Base-by-base conservation (phyloP, 306 rosid genomes). In the Begonia masoniana region DNA sequence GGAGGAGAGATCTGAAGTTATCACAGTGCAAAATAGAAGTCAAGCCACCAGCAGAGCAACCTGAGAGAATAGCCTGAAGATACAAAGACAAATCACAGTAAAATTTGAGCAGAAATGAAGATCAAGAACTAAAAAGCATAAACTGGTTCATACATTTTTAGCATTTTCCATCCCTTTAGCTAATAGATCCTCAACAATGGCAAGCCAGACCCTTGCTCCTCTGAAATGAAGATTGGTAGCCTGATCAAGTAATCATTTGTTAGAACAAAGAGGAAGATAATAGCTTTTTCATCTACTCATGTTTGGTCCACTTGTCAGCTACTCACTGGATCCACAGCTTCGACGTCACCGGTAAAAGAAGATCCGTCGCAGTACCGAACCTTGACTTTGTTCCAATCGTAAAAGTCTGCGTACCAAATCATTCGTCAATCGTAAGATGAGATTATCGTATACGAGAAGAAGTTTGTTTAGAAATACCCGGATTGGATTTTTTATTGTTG, bases 21-120 rank as follows among this genome's bases (percentile, higher is more conserved):
- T 91, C 99, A 67, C 99, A 91, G 35, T 91, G 78, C 71, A 91
- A 74, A 61, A 91, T 72, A 45, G 99, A 70, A 35, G 94, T 15
- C 73, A 91, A 79, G 68, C 94, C 99, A 47, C 99, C 99, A 42
- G 99, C 99, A 7, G 99, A 91, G 66, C 96, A 86, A 54, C 99
- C 99, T 12, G 99, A 86, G 43, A 91, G 87, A 52, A 91, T 70
- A 57, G 93, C 99, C 96, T 86, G 47, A 55, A 49, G 60, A 52
- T 2, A 17, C 11, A 42, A 43, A 51, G 48, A 15, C 1, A 1
- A 41, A 52, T 50, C 26, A 26, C 35, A 17, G 35, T 10, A 13
- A 1, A 21, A 43, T 15, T 15, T 15, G 26, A 35, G 57, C 92
- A 62, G 71, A 69, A 91, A 73, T 78, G 80, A 56, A 86, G 84